Evolutionary conservation across 192 early-diverging fungal species (phyloP).

Genomic region (Rhizophagus clarus): DNA sequence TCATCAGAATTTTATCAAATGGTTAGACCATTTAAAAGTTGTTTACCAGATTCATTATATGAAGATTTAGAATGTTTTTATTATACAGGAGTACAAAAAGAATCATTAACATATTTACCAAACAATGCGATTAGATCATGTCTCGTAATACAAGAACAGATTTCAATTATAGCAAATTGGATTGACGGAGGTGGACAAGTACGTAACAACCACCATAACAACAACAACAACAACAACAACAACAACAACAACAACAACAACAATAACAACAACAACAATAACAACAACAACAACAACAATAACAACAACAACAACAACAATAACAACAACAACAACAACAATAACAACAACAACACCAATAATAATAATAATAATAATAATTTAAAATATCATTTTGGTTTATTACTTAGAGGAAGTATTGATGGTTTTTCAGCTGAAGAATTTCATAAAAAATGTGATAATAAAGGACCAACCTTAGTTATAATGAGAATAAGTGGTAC

Average conservation of each 20-base stretch:
- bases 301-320: background rate
- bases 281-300: too few relatives aligned
- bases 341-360: too few relatives aligned
- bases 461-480: slow-evolving; percentile 8
- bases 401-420: background rate
- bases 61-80: background rate
- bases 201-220: background rate
- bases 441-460: background rate
- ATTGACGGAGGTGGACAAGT: background rate
- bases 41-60: background rate
- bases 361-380: background rate
- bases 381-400: background rate
- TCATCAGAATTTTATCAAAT: background rate
- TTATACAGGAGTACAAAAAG: background rate
- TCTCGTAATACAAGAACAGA: background rate
- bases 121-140: background rate
- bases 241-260: background rate
- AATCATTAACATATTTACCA: background rate
- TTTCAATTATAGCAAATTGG: background rate
- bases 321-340: too few relatives aligned
- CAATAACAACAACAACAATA: too few relatives aligned
- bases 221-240: too few relatives aligned
- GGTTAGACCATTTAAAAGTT: background rate
- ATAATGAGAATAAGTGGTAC: background rate
- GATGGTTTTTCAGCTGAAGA: background rate